Base-by-base conservation (phyloP, 257 asterid genomes). In the Gentiana straminea region DNA sequence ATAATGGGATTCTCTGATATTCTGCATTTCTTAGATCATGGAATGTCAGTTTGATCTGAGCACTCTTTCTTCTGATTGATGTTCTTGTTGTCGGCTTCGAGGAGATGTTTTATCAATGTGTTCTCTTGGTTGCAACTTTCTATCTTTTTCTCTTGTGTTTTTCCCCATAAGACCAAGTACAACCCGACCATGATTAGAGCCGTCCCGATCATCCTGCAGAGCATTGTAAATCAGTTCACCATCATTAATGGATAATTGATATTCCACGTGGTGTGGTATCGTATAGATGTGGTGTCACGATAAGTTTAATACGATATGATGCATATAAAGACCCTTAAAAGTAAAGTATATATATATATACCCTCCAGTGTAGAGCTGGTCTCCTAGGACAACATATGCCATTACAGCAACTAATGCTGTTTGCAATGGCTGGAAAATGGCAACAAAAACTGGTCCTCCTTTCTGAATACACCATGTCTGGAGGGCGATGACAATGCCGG, bases 381-480 rank as follows among this genome's bases (percentile, higher is more conserved):
- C 94, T 35, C 89, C 92, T 36, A 89, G 89, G 58, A 86, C 64
- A 8, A 85, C 52, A 59, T 77, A 81, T 55, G 97, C 92, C 94
- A 84, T 79, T 50, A 81, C 71, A 38, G 94, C 89, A 44, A 89
- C 95, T 67, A 89, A 58, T 48, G 83, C 94, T 24, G 95, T 83
- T 75, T 86, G 95, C 55, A 86, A 82, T 13, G 97, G 95, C 81
- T 83, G 97, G 79, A 89, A 89, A 68, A 82, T 81, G 65, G 94
- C 89, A 48, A 83, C 92, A 51, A 75, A 89, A 8, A 89, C 97
- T 24, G 97, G 95, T 35, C 95, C 94, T 33, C 94, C 97, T 74
- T 79, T 89, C 73, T 89, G 92, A 68, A 89, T 89, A 55, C 87
- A 81, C 97, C 97, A 86, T 49, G 89, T 83, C 69, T 89, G 95